These are phyloP conservation scores for Hypholoma sublateritium DNA, from an alignment of 768 basidiomycete species.

Conservation along the genomic window DNA sequence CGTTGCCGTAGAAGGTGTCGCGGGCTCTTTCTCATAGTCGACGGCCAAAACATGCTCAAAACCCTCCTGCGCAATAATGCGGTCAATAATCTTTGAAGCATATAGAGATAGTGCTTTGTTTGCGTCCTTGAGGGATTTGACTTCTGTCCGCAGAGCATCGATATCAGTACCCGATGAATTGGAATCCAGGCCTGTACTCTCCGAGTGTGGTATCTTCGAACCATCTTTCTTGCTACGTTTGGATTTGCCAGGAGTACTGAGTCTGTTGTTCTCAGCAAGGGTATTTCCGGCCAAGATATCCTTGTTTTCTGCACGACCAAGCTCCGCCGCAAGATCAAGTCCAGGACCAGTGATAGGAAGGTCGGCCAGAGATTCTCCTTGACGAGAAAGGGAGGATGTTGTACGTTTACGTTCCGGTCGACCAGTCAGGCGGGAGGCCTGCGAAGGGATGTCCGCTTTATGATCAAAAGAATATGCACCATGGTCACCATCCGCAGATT, in stretches of 20 bases:
- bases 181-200: constrained; percentile 40
- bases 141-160: constrained; percentile 78
- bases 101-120: constrained; percentile 96
- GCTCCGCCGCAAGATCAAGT: constrained; percentile 87
- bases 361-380: constrained; percentile 83
- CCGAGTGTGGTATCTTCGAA: constrained; percentile 32
- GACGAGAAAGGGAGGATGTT: constrained; percentile 53
- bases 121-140: constrained; percentile 91
- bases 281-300: constrained; percentile 63
- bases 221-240: constrained; percentile 52
- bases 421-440: constrained; percentile 39
- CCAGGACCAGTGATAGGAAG: constrained; percentile 88
- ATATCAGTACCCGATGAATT: constrained; percentile 49
- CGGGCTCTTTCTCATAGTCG: constrained; percentile 72
- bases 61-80: constrained; percentile 94
- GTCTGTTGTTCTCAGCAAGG: constrained; percentile 51
- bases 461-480: constrained; percentile 37
- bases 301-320: constrained; percentile 89
- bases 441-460: constrained; percentile 36
- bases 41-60: constrained; percentile 96
- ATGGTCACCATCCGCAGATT: constrained; percentile 38
- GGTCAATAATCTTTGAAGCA: constrained; percentile 96
- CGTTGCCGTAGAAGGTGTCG: constrained; percentile 43
- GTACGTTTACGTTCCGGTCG: constrained; percentile 51
- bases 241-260: constrained; percentile 40